Evolutionary conservation across 1,139 yeast genomes (phyloP).

Genomic region (Hansenula sp.): DNA sequence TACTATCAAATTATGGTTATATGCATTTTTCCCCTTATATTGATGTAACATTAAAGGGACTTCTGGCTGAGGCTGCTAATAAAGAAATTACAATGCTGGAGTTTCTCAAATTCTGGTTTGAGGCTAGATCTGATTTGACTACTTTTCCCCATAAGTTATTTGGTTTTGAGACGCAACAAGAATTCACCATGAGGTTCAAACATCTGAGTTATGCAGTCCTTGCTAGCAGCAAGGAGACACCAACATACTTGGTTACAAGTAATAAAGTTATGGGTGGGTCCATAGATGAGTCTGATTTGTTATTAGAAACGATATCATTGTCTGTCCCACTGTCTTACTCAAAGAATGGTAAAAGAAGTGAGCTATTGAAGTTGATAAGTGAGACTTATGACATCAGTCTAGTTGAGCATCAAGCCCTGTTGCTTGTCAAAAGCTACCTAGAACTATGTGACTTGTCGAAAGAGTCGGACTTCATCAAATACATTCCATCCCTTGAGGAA

Average conservation of each 20-base stretch:
- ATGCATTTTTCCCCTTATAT: slow-evolving; percentile 31
- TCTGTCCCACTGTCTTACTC: slow-evolving; percentile 43
- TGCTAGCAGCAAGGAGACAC: slow-evolving; percentile 13
- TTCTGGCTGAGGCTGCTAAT: slow-evolving; percentile 21
- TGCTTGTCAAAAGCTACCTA: slow-evolving; percentile 31
- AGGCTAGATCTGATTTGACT: slow-evolving; percentile 9
- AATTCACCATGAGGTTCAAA: slow-evolving; percentile 17
- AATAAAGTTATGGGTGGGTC: not conserved
- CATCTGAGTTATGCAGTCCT: slow-evolving; percentile 19
- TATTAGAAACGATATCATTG: slow-evolving; percentile 32
- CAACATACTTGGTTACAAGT: slow-evolving; percentile 4
- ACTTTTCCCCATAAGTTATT: slow-evolving; percentile 23
- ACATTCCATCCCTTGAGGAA: slow-evolving; percentile 14
- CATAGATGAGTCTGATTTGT: slow-evolving; percentile 20
- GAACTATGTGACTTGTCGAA: slow-evolving; percentile 37
- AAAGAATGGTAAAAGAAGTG: slow-evolving; percentile 36
- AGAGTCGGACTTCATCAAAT: slow-evolving; percentile 21
- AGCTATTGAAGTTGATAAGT: slow-evolving; percentile 27
- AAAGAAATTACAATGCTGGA: slow-evolving; percentile 6
- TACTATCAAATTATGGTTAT: slow-evolving; percentile 28
- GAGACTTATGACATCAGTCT: slow-evolving; percentile 10
- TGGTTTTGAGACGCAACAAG: slow-evolving; percentile 15
- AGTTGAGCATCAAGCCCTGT: slow-evolving; percentile 25
- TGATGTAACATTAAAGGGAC: slow-evolving; percentile 22
- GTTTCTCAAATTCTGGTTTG: slow-evolving; percentile 35